A percentile compares a stretch with the other conserved stretches of the same genome.
Conservation (phyloP, 192 early-diverging fungal species). For the Backusella tarrabulga region DNA sequence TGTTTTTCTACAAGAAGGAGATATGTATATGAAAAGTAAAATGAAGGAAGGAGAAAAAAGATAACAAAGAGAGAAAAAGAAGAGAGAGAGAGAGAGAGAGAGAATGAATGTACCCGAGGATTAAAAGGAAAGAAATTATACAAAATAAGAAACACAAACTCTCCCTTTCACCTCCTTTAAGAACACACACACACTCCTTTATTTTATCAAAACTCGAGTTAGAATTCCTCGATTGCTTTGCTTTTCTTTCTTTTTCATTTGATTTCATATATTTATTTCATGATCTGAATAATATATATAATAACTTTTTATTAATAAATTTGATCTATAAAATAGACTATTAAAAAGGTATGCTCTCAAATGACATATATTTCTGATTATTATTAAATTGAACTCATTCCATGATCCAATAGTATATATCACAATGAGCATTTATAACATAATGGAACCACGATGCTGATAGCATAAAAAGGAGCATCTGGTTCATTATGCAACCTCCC, state of each 20-base stretch:
- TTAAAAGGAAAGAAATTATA: neutral
- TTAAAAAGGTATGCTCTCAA: neutral
- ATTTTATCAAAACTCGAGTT: neutral
- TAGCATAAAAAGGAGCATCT: neutral
- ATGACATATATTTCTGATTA: neutral
- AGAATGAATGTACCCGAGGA: neutral
- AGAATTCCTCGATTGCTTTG: neutral
- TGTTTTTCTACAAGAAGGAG: neutral
- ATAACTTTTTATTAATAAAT: neutral
- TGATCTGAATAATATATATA: neutral
- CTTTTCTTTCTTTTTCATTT: neutral
- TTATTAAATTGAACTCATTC: neutral
- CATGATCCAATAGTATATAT: neutral
- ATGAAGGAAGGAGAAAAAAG: neutral
- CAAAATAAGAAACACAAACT: neutral
- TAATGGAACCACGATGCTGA: neutral
- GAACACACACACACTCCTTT: neutral
- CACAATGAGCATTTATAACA: too few relatives aligned
- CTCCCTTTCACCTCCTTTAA: constrained; percentile 4
- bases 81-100: neutral
- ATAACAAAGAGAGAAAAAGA: neutral
- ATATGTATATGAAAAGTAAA: neutral
- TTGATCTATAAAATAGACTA: neutral
- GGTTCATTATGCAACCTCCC: neutral
- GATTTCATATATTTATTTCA: neutral